Evolutionary conservation across 2,329 filamentous ascomycete species (phyloP).

Genomic region (Zymoseptoria ardabiliae): DNA sequence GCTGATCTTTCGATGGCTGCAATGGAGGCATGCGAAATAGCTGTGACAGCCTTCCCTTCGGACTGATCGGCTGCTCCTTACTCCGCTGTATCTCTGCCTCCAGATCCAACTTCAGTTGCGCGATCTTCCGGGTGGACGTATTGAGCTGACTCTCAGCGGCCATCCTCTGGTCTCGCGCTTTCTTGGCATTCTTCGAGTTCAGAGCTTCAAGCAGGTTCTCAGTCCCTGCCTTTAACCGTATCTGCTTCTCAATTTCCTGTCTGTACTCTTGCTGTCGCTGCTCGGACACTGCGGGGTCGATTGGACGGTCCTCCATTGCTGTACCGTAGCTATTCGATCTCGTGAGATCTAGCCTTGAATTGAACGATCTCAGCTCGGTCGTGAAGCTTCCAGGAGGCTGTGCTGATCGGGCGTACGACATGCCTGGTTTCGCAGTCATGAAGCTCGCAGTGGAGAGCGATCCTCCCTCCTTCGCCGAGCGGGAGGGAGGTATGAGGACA

Average conservation of each 20-base stretch:
- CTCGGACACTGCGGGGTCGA: conserved; percentile 51
- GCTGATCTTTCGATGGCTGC: conserved; percentile 43
- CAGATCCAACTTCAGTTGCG: conserved; percentile 51
- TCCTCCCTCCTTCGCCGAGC: conserved; percentile 44
- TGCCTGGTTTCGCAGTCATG: conserved; percentile 46
- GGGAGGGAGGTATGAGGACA: conserved; percentile 37
- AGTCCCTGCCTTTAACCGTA: conserved; percentile 95
- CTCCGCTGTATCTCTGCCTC: conserved; percentile 54
- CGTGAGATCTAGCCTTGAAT: conserved; percentile 55
- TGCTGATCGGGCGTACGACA: conserved; percentile 63
- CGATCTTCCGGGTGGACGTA: conserved; percentile 69
- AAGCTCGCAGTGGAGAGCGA: conserved; percentile 48
- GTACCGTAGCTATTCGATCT: conserved; percentile 48
- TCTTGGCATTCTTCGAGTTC: conserved; percentile 90
- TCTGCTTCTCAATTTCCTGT: conserved; percentile 85
- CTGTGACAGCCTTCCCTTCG: conserved; percentile 46
- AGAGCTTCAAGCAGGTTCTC: conserved; percentile 96
- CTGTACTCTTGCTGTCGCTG: conserved; percentile 67
- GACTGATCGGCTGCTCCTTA: conserved; percentile 43
- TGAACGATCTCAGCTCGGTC: conserved; percentile 70
- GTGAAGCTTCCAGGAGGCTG: conserved; percentile 79
- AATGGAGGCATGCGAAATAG: conserved; percentile 51
- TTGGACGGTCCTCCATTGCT: conserved; percentile 53
- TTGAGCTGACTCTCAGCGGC: conserved; percentile 74
- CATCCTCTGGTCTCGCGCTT: conserved; percentile 62